Percentiles rank a stretch among this genome's conserved stretches.
Conservation (phyloP, 495 filamentous ascomycete species). For the Neurospora sp. region DNA sequence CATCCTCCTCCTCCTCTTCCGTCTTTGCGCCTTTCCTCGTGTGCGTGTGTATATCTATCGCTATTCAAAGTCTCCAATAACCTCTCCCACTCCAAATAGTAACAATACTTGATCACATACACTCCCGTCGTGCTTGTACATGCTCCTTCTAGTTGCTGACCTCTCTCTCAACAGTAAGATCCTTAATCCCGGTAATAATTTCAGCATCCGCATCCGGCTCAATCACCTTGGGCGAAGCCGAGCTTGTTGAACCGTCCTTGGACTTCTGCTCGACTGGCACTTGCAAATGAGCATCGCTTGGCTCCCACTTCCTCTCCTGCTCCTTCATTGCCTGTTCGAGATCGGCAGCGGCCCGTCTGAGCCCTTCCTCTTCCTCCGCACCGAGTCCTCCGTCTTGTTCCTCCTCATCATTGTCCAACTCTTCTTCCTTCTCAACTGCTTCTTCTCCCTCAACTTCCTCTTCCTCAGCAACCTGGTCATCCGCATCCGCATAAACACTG, state of each 20-base stretch:
- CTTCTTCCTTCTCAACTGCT: conserved; percentile 1
- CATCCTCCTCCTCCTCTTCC: background rate
- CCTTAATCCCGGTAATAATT: conserved; percentile 40
- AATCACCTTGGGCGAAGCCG: conserved; percentile 6
- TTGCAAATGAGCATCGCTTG: background rate
- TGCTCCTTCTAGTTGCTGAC: conserved; percentile 5
- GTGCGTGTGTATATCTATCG: background rate
- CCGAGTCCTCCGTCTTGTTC: background rate
- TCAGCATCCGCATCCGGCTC: conserved; percentile 35
- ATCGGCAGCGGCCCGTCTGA: background rate
- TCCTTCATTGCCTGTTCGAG: background rate
- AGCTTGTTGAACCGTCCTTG: conserved; percentile 1
- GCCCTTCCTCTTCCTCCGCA: background rate
- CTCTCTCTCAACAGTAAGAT: conserved; percentile 28
- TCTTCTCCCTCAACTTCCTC: conserved; percentile 23
- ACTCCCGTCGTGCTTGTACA: background rate
- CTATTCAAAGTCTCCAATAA: background rate
- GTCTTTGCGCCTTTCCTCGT: background rate
- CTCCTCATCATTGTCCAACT: background rate
- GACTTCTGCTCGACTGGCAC: background rate
- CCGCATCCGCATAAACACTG: conserved; percentile 26
- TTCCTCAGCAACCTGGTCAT: conserved; percentile 29
- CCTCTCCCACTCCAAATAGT: background rate
- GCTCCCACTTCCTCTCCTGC: background rate
- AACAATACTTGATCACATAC: background rate